Evolutionary conservation across 1,284 basidiomycete species (phyloP).

Genomic region (Puccinia novopanici): DNA sequence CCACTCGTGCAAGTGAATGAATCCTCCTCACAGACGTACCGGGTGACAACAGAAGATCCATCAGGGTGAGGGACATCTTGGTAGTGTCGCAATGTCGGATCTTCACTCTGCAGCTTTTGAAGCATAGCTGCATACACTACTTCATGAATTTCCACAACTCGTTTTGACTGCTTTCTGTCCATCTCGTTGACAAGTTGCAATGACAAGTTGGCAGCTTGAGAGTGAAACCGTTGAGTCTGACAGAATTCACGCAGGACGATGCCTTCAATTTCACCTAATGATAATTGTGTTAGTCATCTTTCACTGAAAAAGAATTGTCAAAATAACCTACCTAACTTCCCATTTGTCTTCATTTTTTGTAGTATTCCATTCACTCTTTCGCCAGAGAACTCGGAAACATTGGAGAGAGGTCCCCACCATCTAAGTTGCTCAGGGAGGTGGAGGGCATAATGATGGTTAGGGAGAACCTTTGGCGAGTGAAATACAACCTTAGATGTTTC

Average conservation of each 20-base stretch:
- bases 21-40: not conserved
- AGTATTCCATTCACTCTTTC: not conserved
- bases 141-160: not conserved
- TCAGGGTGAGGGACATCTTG: not conserved
- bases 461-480: not conserved
- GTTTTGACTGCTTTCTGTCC: not conserved
- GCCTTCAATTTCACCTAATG: slow-evolving; percentile 10
- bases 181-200: not conserved
- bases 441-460: slow-evolving; percentile 44
- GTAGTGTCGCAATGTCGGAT: not conserved
- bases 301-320: not conserved
- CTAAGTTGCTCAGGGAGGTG: slow-evolving; percentile 6
- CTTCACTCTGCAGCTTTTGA: not conserved
- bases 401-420: slow-evolving; percentile 13
- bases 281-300: not conserved
- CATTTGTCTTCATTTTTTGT: not conserved
- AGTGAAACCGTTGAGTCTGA: slow-evolving; percentile 2
- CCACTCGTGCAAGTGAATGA: not conserved
- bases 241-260: not conserved
- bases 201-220: not conserved
- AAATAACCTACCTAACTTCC: not conserved
- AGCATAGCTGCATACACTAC: not conserved
- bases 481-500: not conserved
- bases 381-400: slow-evolving; percentile 14
- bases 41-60: not conserved